Evolutionary conservation across 1,284 basidiomycete species (phyloP), one percentile per base, ranked within the genome.

Genomic region (Athelia sp.): DNA sequence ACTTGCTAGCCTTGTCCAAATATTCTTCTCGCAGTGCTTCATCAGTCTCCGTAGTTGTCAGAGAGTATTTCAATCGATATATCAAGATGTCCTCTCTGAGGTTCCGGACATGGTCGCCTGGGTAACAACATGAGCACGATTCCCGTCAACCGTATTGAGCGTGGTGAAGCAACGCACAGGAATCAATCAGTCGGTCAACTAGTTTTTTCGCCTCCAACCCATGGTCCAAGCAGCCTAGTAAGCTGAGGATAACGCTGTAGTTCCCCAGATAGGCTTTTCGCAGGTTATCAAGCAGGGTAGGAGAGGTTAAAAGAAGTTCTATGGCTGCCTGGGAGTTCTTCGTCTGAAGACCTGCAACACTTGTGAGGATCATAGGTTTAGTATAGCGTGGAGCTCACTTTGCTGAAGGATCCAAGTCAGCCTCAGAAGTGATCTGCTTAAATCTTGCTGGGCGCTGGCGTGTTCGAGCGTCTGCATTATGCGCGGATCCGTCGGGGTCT

Each of bases 211-310:
- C 80, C 57, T 82, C 76, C 21, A 84, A 67, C 0, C 94, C 95
- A 50, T 88, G 77, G 58, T 97, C 94, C 36, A 98, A 69, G 56
- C 87, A 93, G 10, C 94, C 93, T 2, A 98, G 74, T 22, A 98
- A 76, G 60, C 91, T 93, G 22, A 97, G 78, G 22, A 98, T 85
- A 42, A 95, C 74, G 46, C 93, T 84, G 62, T 96, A 98, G 58
- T 90, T 93, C 42, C 95, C 95, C 75, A 86, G 81, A 56, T 92
- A 81, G 0, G 92, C 92, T 58, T 85, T 92, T 49, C 92, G 80
- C 4, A 98, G 73, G 57, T 84, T 89, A 50, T 97, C 93, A 32
- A 97, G 74, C 1, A 97, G 71, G 1, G 79, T 69, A 0, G 93
- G 88, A 45, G 93, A 84, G 1, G 81, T 73, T 60, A 93, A 84